Base-by-base conservation (phyloP, 129 eudicot genomes). In the Arctium minus region DNA sequence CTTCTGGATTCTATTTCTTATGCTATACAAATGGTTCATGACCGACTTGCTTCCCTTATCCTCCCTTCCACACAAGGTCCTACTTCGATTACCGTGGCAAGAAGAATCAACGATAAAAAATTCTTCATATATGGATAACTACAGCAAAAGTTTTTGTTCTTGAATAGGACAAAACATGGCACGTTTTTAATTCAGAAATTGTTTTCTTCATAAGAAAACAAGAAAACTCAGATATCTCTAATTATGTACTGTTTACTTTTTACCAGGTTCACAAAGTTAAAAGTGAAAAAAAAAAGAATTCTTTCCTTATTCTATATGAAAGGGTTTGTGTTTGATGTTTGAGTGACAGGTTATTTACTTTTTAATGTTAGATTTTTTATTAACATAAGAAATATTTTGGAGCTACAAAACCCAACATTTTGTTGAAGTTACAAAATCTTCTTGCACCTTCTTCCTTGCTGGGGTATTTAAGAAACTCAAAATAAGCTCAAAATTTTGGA, bases 51-150 rank as follows among this genome's bases (percentile, higher is more conserved):
- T 60, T 56, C 68, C 79, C 79, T 78, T 78, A 72, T 78, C 87
- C 40, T 72, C 38, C 64, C 74, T 70, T 56, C 42, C 71, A 84
- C 75, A n/a, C 27, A 79, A 79, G 75, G 73, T 31, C 87, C 84
- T 84, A 74, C 87, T 65, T 67, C 27, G 76, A 84, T 81, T 73
- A 62, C 39, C 65, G 76, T 73, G 79, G 65, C 79, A 81, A 72
- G 7, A 72, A 72, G 64, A 72, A 78, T 84, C 73, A 78, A 73
- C 67, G 27, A 42, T 67, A 31, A 69, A 37, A 81, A 6, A 37
- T 4, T 78, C 44, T 82, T 53, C 72, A 40, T 68, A 76, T 79
- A 30, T 22, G 83, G 83, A 84, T 83, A 70, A 69, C 81, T 70
- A 69, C 15, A 69, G 33, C 65, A 32, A 50, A 69, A 17, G 40